These are phyloP conservation scores for Xylaria sp. DNA, from an alignment of 495 filamentous ascomycete species.

Conservation along the genomic window DNA sequence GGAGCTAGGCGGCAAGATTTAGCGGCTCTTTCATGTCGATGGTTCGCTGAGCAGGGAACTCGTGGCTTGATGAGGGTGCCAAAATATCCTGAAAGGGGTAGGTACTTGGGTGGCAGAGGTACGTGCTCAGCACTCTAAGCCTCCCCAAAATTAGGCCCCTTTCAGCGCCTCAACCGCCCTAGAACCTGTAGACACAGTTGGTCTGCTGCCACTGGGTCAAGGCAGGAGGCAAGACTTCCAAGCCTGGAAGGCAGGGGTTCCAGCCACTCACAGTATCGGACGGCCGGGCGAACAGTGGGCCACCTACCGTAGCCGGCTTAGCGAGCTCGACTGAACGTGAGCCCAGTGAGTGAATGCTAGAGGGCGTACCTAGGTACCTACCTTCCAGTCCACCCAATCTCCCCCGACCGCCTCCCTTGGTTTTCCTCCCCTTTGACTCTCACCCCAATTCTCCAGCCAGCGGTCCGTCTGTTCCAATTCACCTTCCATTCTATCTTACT, in stretches of 20 bases:
- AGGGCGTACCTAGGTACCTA: constrained; percentile 9
- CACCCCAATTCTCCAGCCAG: constrained; percentile 29
- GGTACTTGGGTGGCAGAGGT: background rate
- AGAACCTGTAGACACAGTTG: constrained; percentile 17
- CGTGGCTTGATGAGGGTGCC: constrained; percentile 16
- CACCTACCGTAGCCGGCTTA: constrained; percentile 12
- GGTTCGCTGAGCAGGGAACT: constrained; percentile 4
- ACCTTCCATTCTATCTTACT: constrained; percentile 22
- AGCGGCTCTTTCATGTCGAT: background rate
- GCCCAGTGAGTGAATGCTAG: background rate
- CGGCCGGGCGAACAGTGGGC: background rate
- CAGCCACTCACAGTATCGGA: constrained; percentile 16
- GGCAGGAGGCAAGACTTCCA: background rate
- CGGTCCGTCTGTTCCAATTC: constrained; percentile 27
- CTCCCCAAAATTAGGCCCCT: constrained; percentile 17
- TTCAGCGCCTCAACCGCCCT: constrained; percentile 24
- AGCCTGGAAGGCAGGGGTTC: constrained; percentile 1
- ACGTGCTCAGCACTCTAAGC: constrained; percentile 16
- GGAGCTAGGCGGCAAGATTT: constrained; percentile 2
- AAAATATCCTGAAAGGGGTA: constrained; percentile 13
- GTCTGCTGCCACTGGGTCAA: constrained; percentile 17
- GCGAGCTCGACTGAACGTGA: background rate
- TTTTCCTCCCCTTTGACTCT: constrained; percentile 31
- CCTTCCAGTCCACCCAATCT: constrained; percentile 8
- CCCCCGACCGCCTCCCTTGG: constrained; percentile 28